Percentiles rank a stretch among this genome's conserved stretches.
phyloP scores from a whole-genome alignment of 1,284 basidiomycete genomes.

The Fomitopsis schrenkii region DNA sequence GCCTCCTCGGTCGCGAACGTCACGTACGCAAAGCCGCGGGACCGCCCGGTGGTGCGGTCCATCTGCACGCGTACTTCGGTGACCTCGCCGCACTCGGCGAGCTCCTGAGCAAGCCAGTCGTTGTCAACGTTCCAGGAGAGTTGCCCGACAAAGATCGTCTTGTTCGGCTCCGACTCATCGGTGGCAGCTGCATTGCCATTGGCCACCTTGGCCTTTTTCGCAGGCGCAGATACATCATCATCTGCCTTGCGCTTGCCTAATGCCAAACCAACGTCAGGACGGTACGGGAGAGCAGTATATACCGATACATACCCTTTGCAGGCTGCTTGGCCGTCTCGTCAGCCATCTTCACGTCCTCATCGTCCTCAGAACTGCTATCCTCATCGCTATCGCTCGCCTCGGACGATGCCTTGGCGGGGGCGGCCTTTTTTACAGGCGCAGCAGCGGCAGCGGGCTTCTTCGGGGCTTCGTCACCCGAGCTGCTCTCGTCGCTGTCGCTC shows the following conservation, averaged over 20 bases:
- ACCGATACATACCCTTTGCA: background rate
- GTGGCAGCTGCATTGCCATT: slow-evolving; percentile 47
- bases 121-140: slow-evolving; percentile 98
- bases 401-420: slow-evolving; percentile 16
- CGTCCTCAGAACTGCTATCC: slow-evolving; percentile 23
- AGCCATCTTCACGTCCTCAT: slow-evolving; percentile 56
- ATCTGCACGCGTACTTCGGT: slow-evolving; percentile 85
- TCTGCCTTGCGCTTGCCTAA: slow-evolving; percentile 86
- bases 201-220: slow-evolving; percentile 83
- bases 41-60: slow-evolving; percentile 86
- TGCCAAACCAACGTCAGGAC: background rate
- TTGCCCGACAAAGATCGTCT: slow-evolving; percentile 88
- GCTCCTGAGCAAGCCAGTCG: slow-evolving; percentile 92
- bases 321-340: slow-evolving; percentile 31
- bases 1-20: slow-evolving; percentile 80
- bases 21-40: slow-evolving; percentile 94
- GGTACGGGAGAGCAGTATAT: background rate
- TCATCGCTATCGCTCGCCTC: slow-evolving; percentile 21
- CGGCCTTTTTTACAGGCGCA: slow-evolving; percentile 19
- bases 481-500: slow-evolving; percentile 2
- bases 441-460: slow-evolving; percentile 22
- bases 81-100: slow-evolving; percentile 86
- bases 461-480: slow-evolving; percentile 26
- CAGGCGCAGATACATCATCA: slow-evolving; percentile 50
- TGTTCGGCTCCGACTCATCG: slow-evolving; percentile 49